A percentile compares a stretch with the other conserved stretches of the same genome.
These are phyloP conservation scores for Pilasporangium apinafurcum DNA, from an alignment of 352 stramenopile species.

Conservation along the genomic window DNA sequence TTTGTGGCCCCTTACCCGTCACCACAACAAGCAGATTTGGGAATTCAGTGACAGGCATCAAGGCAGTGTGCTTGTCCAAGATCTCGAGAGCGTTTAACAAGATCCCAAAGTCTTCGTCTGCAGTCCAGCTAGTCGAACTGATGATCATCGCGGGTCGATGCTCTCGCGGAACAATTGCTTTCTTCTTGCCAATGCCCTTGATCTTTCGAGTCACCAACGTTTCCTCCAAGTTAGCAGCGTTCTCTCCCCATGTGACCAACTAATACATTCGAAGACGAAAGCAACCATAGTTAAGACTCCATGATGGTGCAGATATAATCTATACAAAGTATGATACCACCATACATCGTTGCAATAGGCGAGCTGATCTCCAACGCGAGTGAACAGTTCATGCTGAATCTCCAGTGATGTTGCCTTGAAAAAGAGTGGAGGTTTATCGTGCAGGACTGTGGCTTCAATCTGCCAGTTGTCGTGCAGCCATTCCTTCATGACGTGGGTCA, in stretches of 20 bases:
- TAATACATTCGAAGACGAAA: neutral
- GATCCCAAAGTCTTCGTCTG: slow-evolving; percentile 99
- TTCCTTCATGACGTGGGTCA: slow-evolving; percentile 94
- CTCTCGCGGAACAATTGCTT: slow-evolving; percentile 25
- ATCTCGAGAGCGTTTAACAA: slow-evolving; percentile 89
- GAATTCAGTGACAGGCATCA: slow-evolving; percentile 32
- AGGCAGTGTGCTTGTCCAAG: slow-evolving; percentile 51
- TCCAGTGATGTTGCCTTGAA: slow-evolving; percentile 86
- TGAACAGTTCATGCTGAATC: slow-evolving; percentile 89
- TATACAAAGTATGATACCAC: neutral
- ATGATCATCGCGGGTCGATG: slow-evolving; percentile 73
- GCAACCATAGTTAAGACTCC: neutral
- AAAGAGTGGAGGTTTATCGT: slow-evolving; percentile 94
- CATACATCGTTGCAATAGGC: slow-evolving; percentile 69
- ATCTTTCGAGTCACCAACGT: slow-evolving; percentile 55
- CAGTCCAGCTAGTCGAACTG: slow-evolving; percentile 98
- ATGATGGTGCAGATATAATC: neutral
- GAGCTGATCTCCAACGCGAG: slow-evolving; percentile 64
- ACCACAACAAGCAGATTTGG: slow-evolving; percentile 91
- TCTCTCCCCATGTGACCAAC: slow-evolving; percentile 28
- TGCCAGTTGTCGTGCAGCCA: slow-evolving; percentile 91
- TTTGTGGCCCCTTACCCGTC: slow-evolving; percentile 97
- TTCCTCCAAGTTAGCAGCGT: slow-evolving; percentile 27
- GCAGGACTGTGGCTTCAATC: slow-evolving; percentile 84
- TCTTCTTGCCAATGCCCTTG: slow-evolving; percentile 15